Evolutionary conservation across 148 eudicot species (phyloP).

Genomic region (Heliosperma pusillum): DNA sequence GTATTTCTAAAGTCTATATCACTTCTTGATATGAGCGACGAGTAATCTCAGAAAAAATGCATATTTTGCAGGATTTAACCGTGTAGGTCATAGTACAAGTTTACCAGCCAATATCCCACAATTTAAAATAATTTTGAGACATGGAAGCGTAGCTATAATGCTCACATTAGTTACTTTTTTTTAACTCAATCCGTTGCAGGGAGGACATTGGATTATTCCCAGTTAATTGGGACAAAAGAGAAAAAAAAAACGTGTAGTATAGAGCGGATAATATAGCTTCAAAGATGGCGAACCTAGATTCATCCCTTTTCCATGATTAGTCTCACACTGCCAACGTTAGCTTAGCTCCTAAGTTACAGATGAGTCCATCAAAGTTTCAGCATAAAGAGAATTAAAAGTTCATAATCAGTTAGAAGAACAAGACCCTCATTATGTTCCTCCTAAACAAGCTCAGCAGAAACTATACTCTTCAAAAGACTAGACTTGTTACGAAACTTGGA

Average conservation of each 20-base stretch:
- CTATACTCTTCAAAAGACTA: background rate
- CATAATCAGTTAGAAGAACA: background rate
- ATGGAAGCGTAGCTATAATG: background rate
- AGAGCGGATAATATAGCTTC: background rate
- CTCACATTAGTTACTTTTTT: background rate
- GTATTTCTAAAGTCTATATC: background rate
- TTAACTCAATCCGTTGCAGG: background rate
- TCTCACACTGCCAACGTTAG: background rate
- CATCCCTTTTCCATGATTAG: background rate
- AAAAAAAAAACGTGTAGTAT: background rate
- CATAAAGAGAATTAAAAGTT: background rate
- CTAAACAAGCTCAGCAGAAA: background rate
- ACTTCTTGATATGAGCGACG: background rate
- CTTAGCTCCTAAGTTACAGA: background rate
- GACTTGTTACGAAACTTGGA: background rate
- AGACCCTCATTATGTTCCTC: background rate
- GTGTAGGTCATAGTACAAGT: background rate
- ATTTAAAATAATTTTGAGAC: background rate
- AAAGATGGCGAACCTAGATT: background rate
- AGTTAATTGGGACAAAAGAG: background rate
- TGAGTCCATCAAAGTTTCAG: background rate
- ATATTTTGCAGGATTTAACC: background rate
- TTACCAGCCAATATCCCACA: background rate
- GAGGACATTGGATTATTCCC: background rate
- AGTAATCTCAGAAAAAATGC: background rate